Evolutionary conservation across 2,329 filamentous ascomycete species (phyloP).

Genomic region (Rhynchosporium graminicola): DNA sequence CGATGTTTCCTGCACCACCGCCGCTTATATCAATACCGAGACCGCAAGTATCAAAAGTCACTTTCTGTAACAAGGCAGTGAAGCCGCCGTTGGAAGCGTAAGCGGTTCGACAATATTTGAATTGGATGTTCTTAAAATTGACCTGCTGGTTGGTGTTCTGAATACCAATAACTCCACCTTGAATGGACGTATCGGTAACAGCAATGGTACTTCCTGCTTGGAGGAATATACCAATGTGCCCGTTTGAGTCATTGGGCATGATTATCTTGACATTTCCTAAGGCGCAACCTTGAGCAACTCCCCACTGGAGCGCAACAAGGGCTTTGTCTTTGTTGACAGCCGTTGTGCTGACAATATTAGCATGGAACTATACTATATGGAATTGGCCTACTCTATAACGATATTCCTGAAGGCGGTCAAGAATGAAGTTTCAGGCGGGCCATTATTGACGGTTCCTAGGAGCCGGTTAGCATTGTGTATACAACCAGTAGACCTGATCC

Average conservation of each 20-base stretch:
- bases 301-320: constrained; percentile 15
- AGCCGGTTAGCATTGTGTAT: not conserved
- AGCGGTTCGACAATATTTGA: constrained; percentile 16
- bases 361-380: not conserved
- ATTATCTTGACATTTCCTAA: constrained; percentile 16
- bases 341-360: constrained; percentile 5
- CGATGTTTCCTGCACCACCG: constrained; percentile 9
- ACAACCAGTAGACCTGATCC: too few relatives aligned
- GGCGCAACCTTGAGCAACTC: constrained; percentile 17
- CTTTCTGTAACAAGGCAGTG: constrained; percentile 13
- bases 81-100: constrained; percentile 13
- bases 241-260: constrained; percentile 12
- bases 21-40: constrained; percentile 7
- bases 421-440: constrained; percentile 14
- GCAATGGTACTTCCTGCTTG: constrained; percentile 15
- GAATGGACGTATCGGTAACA: constrained; percentile 12
- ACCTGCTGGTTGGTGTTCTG: constrained; percentile 17
- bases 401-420: constrained; percentile 17
- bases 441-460: not conserved
- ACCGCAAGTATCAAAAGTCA: constrained; percentile 18
- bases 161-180: constrained; percentile 6
- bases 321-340: constrained; percentile 8
- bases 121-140: constrained; percentile 19
- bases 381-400: constrained; percentile 8
- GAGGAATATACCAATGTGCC: constrained; percentile 17